Percentiles rank a stretch among this genome's conserved stretches.
These are phyloP conservation scores for Verticillium longisporum DNA, from an alignment of 2,329 filamentous ascomycete genomes.

Conservation along the genomic window DNA sequence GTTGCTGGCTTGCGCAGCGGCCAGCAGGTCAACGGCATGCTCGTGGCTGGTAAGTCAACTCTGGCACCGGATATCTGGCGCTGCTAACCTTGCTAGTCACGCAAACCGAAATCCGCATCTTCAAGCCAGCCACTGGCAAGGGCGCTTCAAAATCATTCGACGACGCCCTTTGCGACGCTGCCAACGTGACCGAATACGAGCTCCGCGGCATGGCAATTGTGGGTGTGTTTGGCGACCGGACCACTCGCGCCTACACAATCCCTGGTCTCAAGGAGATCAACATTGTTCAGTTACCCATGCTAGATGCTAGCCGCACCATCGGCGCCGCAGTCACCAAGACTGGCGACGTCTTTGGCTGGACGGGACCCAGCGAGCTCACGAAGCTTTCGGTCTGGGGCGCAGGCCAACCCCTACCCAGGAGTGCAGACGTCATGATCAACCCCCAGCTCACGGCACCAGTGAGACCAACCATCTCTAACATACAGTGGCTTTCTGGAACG, in stretches of 20 bases:
- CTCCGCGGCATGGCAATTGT: slow-evolving; percentile 73
- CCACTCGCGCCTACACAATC: slow-evolving; percentile 74
- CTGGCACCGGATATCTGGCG: neutral
- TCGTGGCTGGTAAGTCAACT: slow-evolving; percentile 60
- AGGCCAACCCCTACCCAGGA: slow-evolving; percentile 55
- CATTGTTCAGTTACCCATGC: slow-evolving; percentile 55
- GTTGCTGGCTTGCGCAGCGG: slow-evolving; percentile 75
- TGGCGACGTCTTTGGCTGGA: slow-evolving; percentile 83
- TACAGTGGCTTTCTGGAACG: slow-evolving; percentile 95
- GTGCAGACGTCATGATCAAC: slow-evolving; percentile 72
- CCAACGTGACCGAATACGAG: slow-evolving; percentile 68
- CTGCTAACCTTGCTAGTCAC: slow-evolving; percentile 37
- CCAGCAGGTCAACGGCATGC: slow-evolving; percentile 66
- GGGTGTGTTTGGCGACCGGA: slow-evolving; percentile 78
- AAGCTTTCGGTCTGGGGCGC: slow-evolving; percentile 81
- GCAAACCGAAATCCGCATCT: slow-evolving; percentile 74
- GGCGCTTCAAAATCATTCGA: slow-evolving; percentile 92
- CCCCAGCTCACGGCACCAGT: slow-evolving; percentile 65
- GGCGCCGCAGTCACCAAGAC: slow-evolving; percentile 66
- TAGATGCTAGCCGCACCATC: slow-evolving; percentile 67
- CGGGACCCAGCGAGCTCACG: slow-evolving; percentile 77
- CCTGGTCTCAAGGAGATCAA: slow-evolving; percentile 82
- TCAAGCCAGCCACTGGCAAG: slow-evolving; percentile 77
- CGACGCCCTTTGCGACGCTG: slow-evolving; percentile 72
- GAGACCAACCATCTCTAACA: slow-evolving; percentile 85